These are phyloP conservation scores for Plectosphaerella cucumerina DNA, from an alignment of 2,329 filamentous ascomycete species.

Conservation along the genomic window DNA sequence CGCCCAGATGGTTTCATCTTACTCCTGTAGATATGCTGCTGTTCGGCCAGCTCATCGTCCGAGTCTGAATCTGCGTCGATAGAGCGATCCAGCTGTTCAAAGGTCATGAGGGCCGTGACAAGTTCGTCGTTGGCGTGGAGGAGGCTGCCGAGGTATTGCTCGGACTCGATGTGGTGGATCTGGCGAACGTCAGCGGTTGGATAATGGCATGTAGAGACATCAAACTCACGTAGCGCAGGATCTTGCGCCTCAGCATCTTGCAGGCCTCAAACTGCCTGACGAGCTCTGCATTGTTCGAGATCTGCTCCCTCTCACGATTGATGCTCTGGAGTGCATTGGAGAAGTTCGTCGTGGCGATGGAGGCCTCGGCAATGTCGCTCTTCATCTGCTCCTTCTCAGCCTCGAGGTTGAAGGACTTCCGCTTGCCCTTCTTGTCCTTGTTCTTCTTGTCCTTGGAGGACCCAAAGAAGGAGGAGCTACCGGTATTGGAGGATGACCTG, in stretches of 20 bases:
- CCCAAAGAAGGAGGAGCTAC: slow-evolving; percentile 33
- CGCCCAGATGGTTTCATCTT: slow-evolving; percentile 16
- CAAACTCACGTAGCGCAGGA: slow-evolving; percentile 70
- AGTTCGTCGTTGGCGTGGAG: slow-evolving; percentile 94
- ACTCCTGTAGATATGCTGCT: slow-evolving; percentile 62
- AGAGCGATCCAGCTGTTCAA: slow-evolving; percentile 86
- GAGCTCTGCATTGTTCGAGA: slow-evolving; percentile 77
- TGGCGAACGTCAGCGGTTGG: slow-evolving; percentile 19
- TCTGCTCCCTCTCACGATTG: slow-evolving; percentile 82
- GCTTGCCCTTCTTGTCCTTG: slow-evolving; percentile 52
- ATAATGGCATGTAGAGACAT: background rate
- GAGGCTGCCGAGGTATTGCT: slow-evolving; percentile 86
- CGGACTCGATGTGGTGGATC: slow-evolving; percentile 87
- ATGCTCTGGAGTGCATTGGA: slow-evolving; percentile 83
- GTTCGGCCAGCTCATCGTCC: slow-evolving; percentile 63
- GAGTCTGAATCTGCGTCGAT: slow-evolving; percentile 73
- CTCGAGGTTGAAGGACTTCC: slow-evolving; percentile 74
- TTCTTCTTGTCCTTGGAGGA: slow-evolving; percentile 43
- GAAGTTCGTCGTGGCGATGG: slow-evolving; percentile 86
- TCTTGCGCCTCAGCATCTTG: slow-evolving; percentile 78
- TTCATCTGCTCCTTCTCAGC: slow-evolving; percentile 86
- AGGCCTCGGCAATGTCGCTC: slow-evolving; percentile 81
- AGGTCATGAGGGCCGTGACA: slow-evolving; percentile 89
- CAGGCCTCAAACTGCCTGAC: slow-evolving; percentile 78
- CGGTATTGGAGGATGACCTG: slow-evolving; percentile 34